A percentile compares a stretch with the other conserved stretches of the same genome.
phyloP scores from a whole-genome alignment of 441 rosid genomes.

The Hypseocharis bilobata region DNA sequence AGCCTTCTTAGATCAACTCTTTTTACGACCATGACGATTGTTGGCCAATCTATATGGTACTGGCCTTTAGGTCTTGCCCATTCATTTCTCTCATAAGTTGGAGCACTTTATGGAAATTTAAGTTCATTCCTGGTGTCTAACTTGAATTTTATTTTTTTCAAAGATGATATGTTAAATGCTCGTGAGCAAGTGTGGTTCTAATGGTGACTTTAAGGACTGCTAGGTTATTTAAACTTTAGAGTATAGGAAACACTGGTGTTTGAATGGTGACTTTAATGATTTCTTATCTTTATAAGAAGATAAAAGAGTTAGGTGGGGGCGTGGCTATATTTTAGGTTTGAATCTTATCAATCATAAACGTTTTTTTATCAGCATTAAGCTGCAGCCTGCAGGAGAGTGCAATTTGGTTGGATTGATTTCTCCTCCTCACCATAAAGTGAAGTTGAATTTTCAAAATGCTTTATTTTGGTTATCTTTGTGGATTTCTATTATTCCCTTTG shows the following conservation, averaged over 20 bases:
- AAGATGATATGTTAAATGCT: not conserved
- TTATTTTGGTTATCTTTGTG: not conserved
- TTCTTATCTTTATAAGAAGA: not conserved
- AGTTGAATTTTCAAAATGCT: not conserved
- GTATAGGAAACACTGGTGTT: no score
- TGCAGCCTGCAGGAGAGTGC: not conserved
- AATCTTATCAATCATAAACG: not conserved
- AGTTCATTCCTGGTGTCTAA: not conserved
- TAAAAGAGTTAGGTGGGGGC: not conserved
- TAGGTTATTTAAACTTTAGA: not conserved
- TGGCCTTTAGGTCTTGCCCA: not conserved
- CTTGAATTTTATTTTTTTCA: not conserved
- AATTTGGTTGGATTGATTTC: not conserved
- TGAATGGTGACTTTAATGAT: no score
- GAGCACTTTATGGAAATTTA: not conserved
- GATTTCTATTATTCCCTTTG: not conserved
- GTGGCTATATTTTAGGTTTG: not conserved
- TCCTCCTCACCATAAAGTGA: not conserved
- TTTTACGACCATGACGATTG: not conserved
- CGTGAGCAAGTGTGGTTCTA: not conserved
- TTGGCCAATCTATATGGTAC: not conserved
- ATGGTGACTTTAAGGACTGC: not conserved
- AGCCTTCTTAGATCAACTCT: not conserved
- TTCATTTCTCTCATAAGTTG: not conserved
- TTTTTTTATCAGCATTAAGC: not conserved